These are phyloP conservation scores for Elsinoe necatrix DNA, from an alignment of 2,329 filamentous ascomycete species.

Conservation along the genomic window DNA sequence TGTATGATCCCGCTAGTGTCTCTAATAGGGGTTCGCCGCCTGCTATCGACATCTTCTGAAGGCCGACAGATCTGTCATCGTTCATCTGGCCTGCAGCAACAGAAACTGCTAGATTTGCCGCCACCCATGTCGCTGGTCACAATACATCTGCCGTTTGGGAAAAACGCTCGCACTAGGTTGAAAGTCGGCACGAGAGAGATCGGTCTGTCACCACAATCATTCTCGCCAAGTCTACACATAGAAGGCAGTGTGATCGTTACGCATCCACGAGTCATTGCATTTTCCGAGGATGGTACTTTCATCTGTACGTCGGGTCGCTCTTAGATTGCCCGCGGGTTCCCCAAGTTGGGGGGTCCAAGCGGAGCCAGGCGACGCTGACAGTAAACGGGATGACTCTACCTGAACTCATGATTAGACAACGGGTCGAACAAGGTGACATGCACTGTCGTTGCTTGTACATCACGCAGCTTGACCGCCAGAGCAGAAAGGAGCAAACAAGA, in stretches of 20 bases:
- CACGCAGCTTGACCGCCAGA: background rate
- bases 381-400: background rate
- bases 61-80: constrained; percentile 4
- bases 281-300: background rate
- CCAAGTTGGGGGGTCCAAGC: background rate
- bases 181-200: background rate
- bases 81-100: constrained; percentile 1
- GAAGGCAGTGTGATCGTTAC: background rate
- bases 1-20: background rate
- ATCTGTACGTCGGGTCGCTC: background rate
- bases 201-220: background rate
- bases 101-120: background rate
- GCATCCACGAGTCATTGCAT: background rate
- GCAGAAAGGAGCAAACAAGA: background rate
- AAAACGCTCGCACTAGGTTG: background rate
- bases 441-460: background rate
- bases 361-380: background rate
- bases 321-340: background rate
- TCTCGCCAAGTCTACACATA: background rate
- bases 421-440: background rate
- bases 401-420: background rate
- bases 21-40: constrained; percentile 12
- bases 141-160: background rate
- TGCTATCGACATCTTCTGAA: background rate
- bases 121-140: background rate